Conservation (phyloP, 495 filamentous ascomycete genomes). For the Tetracladium marchalianum region DNA sequence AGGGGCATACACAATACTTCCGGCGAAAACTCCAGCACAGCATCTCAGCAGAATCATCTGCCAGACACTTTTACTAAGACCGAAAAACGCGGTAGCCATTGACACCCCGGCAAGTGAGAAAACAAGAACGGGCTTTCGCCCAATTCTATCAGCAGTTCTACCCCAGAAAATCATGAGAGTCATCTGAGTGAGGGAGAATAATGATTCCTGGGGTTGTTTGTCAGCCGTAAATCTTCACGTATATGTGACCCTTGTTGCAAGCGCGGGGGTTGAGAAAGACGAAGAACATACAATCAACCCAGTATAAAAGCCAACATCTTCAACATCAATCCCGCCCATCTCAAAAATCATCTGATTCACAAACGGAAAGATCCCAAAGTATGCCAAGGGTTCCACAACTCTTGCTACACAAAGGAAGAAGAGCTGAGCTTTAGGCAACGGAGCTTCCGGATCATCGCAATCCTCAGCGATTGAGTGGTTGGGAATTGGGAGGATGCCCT, state of each 20-base stretch:
- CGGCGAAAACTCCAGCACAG: slow-evolving; percentile 56
- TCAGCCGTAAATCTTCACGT: slow-evolving; percentile 1
- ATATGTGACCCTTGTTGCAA: background rate
- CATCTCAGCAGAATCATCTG: slow-evolving; percentile 62
- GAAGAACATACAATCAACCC: slow-evolving; percentile 44
- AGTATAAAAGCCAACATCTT: slow-evolving; percentile 61
- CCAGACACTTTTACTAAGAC: slow-evolving; percentile 45
- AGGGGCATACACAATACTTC: slow-evolving; percentile 41
- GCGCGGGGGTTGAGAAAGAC: background rate
- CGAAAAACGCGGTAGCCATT: slow-evolving; percentile 48
- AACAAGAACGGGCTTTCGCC: slow-evolving; percentile 58
- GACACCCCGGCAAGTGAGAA: slow-evolving; percentile 50
- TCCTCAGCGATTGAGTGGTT: background rate
- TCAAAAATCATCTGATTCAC: slow-evolving; percentile 60
- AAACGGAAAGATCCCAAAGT: slow-evolving; percentile 68
- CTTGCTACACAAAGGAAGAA: slow-evolving; percentile 56
- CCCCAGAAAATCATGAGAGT: slow-evolving; percentile 42
- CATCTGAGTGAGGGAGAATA: slow-evolving; percentile 59
- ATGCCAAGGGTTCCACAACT: slow-evolving; percentile 62
- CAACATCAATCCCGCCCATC: slow-evolving; percentile 41
- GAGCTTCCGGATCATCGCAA: slow-evolving; percentile 20
- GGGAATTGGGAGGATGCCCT: too few species aligned
- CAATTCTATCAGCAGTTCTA: slow-evolving; percentile 50
- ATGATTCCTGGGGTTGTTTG: slow-evolving; percentile 37
- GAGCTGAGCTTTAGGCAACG: slow-evolving; percentile 50